phyloP scores from a whole-genome alignment of 1,284 basidiomycete genomes.

The Fomitiporia mediterranea region DNA sequence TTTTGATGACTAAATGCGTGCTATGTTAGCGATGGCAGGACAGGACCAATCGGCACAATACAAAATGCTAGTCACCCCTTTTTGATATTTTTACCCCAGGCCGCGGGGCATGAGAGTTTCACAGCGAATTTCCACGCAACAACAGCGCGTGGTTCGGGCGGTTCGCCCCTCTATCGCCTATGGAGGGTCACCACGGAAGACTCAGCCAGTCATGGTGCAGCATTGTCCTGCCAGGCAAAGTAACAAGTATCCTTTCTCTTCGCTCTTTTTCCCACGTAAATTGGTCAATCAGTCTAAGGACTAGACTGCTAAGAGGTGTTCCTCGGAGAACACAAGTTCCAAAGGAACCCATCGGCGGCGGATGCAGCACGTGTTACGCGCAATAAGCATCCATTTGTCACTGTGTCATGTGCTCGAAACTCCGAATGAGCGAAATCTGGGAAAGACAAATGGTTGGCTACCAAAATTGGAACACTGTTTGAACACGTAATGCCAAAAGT shows the following conservation, averaged over 20 bases:
- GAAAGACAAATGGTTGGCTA: background rate
- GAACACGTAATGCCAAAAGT: background rate
- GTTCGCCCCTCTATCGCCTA: slow-evolving; percentile 1
- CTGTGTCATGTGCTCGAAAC: background rate
- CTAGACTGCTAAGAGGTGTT: no score
- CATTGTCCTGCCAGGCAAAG: no score
- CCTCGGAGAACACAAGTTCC: no score
- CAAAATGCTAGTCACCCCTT: no score
- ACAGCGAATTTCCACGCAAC: no score
- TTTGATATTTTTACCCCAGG: background rate
- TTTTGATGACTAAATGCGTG: background rate
- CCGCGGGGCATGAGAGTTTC: background rate
- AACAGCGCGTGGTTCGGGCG: background rate
- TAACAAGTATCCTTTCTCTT: no score
- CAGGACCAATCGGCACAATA: slow-evolving; percentile 6
- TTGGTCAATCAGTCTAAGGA: no score
- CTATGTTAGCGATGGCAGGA: background rate
- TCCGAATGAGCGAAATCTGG: background rate
- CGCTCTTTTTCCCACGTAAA: no score
- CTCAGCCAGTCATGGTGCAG: no score
- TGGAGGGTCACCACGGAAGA: no score
- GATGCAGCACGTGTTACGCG: background rate
- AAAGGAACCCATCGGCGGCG: no score
- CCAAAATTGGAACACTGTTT: background rate
- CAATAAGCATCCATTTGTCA: background rate